Evolutionary conservation across 2,329 filamentous ascomycete species (phyloP), one percentile per base, ranked within the genome.

Genomic region (Pestalotiopsis fici): DNA sequence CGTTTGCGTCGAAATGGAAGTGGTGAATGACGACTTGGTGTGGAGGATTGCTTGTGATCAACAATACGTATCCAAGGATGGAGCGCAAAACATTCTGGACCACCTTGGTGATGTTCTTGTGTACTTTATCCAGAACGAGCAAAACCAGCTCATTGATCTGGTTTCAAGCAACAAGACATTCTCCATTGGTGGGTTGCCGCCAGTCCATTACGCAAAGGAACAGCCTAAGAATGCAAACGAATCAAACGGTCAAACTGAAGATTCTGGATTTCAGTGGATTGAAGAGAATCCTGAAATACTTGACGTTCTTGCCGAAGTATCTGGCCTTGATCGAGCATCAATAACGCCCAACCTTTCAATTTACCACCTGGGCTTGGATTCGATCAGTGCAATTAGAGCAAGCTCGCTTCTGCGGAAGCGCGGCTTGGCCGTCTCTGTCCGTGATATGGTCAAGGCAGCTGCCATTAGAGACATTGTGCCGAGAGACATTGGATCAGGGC

Each of bases 311-410:
- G 80, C 85, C 0, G 75, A 83, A 35, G 83, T 95, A 0, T 92
- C 94, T 0, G 87, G 86, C 18, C 79, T 91, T 0, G 82, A 89
- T 0, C 78, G 83, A 21, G 75, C 83, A 0, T 82, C 88, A 1
- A 92, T 97, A 64, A 78, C 81, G 2, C 85, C 84, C 66, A 82
- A 84, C 0, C 87, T 90, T 63, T 93, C 87, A 0, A 87, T 97
- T 13, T 97, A 96, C 77, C 90, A 96, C 70, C 85, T 98, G 1
- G 95, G 95, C 0, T 87, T 98, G 1, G 95, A 98, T 76, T 98
- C 95, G 0, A 97, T 98, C 77, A 95, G 91, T 70, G 91, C 94
- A 1, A 96, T 98, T 81, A 97, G 96, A 74, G 89, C 94, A 3
- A 89, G 90, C 9, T 87, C 91, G 0, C 82, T 94, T 7, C 81